Evolutionary conservation across 1,284 basidiomycete genomes (phyloP), one percentile per base, ranked within the genome.

Genomic region (Sparassis latifolia): DNA sequence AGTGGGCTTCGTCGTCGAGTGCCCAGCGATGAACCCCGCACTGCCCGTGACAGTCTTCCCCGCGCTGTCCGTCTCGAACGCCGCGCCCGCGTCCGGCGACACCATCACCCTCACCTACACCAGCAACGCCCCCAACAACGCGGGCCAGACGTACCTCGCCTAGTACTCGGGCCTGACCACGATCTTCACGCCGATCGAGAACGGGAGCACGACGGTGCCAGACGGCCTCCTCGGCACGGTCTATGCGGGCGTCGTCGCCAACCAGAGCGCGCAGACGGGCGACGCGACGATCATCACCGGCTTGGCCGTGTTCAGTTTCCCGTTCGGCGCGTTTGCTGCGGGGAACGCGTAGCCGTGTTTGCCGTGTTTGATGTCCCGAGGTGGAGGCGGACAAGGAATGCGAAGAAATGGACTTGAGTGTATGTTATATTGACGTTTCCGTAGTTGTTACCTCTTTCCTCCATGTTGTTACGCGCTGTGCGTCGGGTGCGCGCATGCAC

Each of bases 11-110:
- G 71, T 79, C 60, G 59, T 60, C 31, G 6, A 44, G 6, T 85
- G 82, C 67, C 82, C 84, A 0, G 48, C 58, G 3, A 53, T 52
- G 29, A 68, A 68, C 57, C 60, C 62, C 1, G 52, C 63, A 3
- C 69, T 77, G 29, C 66, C 74, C 45, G 68, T 75, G 54, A 65
- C 56, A 40, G 58, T 68, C 10, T 71, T 75, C 64, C 71, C 77
- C 3, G 56, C 59, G 9, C 65, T 75, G 42, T 60, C 63, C 42
- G 52, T 69, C 27, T 50, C 61, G 28, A 51, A 42, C 48, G 42
- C 42, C 28, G 42, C 42, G 47, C 54, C 42, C 50, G 62, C 48
- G 51, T 55, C 39, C 52, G 65, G 55, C 60, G 59, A 45, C 51
- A 61, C 12, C 52, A 32, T 61, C 38, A 28, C 7, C 42, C 56